These are phyloP conservation scores for Hyaloscypha hepaticicola DNA, from an alignment of 495 filamentous ascomycete genomes.

Conservation along the genomic window DNA sequence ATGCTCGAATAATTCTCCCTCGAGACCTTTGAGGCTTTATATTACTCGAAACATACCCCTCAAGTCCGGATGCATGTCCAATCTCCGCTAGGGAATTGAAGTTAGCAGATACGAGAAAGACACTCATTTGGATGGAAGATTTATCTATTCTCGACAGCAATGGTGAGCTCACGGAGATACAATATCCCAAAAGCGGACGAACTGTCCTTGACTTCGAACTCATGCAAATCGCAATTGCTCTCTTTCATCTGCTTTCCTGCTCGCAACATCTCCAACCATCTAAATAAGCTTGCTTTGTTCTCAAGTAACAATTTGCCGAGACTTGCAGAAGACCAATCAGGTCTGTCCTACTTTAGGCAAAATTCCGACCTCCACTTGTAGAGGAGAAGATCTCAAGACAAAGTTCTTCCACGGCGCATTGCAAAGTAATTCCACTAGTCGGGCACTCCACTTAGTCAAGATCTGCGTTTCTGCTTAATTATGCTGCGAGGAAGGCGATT, in stretches of 20 bases:
- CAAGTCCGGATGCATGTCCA: not conserved
- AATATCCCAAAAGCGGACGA: not conserved
- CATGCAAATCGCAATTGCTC: not conserved
- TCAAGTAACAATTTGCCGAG: no score
- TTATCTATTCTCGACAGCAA: not conserved
- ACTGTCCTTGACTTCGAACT: not conserved
- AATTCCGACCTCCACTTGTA: not conserved
- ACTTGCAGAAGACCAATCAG: not conserved
- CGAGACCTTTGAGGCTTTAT: no score
- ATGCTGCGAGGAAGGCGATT: not conserved
- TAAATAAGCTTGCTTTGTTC: no score
- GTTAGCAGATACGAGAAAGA: not conserved
- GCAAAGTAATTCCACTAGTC: not conserved
- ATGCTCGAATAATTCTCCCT: no score
- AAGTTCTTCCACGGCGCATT: not conserved
- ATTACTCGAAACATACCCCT: not conserved
- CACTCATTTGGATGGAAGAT: not conserved
- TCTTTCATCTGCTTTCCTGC: not conserved
- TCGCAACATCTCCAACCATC: no score
- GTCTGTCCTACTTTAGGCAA: not conserved
- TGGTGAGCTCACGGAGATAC: not conserved
- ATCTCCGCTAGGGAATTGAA: not conserved
- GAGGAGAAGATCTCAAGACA: not conserved
- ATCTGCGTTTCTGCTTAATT: not conserved
- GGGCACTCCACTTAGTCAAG: not conserved